Conservation (phyloP, 371 early-diverging fungal species). For the Saksenaea oblongispora region DNA sequence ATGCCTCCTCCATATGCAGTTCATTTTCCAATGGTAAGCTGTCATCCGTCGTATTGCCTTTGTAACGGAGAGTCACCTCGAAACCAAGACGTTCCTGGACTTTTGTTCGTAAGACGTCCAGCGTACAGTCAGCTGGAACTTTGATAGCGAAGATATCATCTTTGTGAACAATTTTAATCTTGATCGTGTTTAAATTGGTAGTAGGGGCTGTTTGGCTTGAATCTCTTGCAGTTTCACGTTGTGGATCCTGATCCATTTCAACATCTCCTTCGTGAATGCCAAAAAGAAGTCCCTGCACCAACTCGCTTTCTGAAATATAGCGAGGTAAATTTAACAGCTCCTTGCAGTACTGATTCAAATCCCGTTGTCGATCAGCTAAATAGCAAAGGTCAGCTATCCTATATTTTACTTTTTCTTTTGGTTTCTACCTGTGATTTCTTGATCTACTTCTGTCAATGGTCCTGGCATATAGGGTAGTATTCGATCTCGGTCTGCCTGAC, state of each 20-base stretch:
- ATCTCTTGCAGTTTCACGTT: background rate
- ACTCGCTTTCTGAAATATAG: constrained; percentile 55
- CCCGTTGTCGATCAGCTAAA: constrained; percentile 55
- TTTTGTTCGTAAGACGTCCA: constrained; percentile 49
- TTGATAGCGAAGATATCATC: constrained; percentile 73
- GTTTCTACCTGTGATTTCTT: constrained; percentile 31
- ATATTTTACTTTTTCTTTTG: background rate
- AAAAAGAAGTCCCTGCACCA: constrained; percentile 65
- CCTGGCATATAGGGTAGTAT: constrained; percentile 82
- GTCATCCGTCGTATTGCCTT: constrained; percentile 20
- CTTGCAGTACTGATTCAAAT: constrained; percentile 71
- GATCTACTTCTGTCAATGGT: constrained; percentile 55
- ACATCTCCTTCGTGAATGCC: constrained; percentile 69
- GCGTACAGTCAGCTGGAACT: constrained; percentile 56
- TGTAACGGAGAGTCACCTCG: constrained; percentile 23
- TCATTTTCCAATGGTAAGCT: constrained; percentile 29
- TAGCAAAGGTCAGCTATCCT: background rate
- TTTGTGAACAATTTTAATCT: constrained; percentile 65
- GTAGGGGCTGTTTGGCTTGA: constrained; percentile 9
- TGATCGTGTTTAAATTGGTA: constrained; percentile 30
- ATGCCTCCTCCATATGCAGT: constrained; percentile 38
- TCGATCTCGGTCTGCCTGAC: constrained; percentile 63
- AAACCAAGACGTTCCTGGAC: constrained; percentile 54
- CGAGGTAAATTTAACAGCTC: constrained; percentile 64
- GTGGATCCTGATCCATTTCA: constrained; percentile 55